These are phyloP conservation scores for Botryosphaeria agaves DNA, from an alignment of 2,329 filamentous ascomycete genomes.

Conservation along the genomic window DNA sequence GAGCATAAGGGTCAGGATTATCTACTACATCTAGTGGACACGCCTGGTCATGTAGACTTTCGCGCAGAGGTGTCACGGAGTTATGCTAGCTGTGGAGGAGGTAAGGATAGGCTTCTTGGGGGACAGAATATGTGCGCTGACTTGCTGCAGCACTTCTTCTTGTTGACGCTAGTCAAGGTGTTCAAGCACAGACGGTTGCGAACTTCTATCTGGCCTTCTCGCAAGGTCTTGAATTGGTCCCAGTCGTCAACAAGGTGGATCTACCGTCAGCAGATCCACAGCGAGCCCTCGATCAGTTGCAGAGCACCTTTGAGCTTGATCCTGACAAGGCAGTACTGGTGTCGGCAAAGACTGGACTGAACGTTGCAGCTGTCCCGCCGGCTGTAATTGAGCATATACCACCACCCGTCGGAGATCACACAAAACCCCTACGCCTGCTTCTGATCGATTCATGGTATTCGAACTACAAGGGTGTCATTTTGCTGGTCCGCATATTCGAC, in stretches of 20 bases:
- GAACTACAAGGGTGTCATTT: constrained; percentile 81
- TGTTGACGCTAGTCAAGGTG: constrained; percentile 89
- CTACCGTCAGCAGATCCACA: constrained; percentile 77
- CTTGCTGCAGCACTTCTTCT: constrained; percentile 53
- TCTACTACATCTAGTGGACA: constrained; percentile 87
- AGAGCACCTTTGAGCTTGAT: constrained; percentile 74
- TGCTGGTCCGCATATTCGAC: constrained; percentile 83
- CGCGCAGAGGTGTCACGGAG: constrained; percentile 88
- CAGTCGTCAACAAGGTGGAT: constrained; percentile 95
- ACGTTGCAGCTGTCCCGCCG: constrained; percentile 69
- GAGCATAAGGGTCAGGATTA: constrained; percentile 75
- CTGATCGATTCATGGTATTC: constrained; percentile 98
- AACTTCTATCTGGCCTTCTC: constrained; percentile 98
- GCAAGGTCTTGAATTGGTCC: constrained; percentile 70
- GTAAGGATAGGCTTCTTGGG: constrained; percentile 3
- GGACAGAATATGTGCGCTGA: background rate
- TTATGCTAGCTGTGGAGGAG: constrained; percentile 86
- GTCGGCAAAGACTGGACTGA: constrained; percentile 85
- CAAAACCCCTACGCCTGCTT: constrained; percentile 61
- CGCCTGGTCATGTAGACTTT: constrained; percentile 95
- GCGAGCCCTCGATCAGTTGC: constrained; percentile 71
- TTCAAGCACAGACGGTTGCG: constrained; percentile 94
- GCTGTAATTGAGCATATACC: constrained; percentile 75
- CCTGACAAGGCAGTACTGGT: constrained; percentile 58
- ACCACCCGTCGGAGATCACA: constrained; percentile 54